Percentiles rank a stretch among this genome's conserved stretches.
These are phyloP conservation scores for Aspergillus chevalieri DNA, from an alignment of 2,329 filamentous ascomycete species.

Conservation along the genomic window DNA sequence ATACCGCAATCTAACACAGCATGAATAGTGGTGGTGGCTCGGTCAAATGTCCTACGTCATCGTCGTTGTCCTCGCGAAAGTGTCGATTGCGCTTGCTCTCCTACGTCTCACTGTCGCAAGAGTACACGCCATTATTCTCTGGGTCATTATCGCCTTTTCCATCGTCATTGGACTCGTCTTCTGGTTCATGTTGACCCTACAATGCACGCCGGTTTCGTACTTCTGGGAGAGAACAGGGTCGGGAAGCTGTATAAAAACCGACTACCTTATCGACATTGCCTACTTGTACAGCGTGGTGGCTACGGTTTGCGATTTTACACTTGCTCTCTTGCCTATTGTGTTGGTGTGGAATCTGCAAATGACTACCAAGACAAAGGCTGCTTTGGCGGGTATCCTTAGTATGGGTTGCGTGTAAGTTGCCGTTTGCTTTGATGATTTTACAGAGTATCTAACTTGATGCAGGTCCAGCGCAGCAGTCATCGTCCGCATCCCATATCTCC, in stretches of 20 bases:
- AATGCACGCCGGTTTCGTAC: constrained; percentile 47
- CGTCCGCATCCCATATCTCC: constrained; percentile 31
- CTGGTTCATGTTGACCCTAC: constrained; percentile 47
- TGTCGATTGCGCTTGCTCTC: constrained; percentile 50
- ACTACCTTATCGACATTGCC: constrained; percentile 47
- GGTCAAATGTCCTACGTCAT: constrained; percentile 51
- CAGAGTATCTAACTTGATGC: constrained; percentile 16
- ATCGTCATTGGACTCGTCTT: constrained; percentile 43
- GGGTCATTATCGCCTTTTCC: constrained; percentile 42
- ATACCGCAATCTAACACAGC: not conserved
- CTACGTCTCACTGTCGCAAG: constrained; percentile 45
- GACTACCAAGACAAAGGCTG: constrained; percentile 46
- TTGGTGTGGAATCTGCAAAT: constrained; percentile 54
- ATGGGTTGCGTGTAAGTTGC: constrained; percentile 48
- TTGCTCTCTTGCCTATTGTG: constrained; percentile 50
- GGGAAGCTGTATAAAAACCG: constrained; percentile 37
- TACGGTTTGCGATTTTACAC: constrained; percentile 46
- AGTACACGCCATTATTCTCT: constrained; percentile 43
- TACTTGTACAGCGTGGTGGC: constrained; percentile 48
- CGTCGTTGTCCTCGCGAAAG: constrained; percentile 43
- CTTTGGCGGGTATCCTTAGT: constrained; percentile 48
- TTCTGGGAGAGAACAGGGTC: constrained; percentile 44
- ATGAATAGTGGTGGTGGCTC: constrained; percentile 46
- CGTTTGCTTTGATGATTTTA: not conserved
- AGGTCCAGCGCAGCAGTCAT: constrained; percentile 33